phyloP scores from a whole-genome alignment of 192 early-diverging fungal genomes.

The Coemansia sp. region DNA sequence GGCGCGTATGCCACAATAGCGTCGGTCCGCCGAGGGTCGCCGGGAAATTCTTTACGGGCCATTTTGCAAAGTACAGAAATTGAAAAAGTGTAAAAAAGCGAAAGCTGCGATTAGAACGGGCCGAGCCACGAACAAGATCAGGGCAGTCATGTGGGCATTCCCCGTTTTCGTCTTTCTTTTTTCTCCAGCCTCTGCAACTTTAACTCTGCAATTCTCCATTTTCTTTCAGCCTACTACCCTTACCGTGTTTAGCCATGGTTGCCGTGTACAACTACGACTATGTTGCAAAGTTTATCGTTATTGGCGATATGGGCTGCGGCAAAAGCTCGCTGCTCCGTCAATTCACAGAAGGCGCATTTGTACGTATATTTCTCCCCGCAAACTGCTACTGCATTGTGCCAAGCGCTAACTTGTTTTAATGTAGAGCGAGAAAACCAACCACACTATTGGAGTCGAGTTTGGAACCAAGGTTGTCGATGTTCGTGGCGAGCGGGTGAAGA shows the following conservation, averaged over 20 bases:
- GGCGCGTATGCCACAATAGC: conserved; percentile 40
- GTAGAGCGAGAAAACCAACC: conserved; percentile 62
- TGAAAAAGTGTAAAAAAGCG: background rate
- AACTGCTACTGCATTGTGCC: background rate
- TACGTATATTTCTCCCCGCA: conserved; percentile 21
- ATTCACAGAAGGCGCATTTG: conserved; percentile 54
- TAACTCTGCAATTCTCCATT: background rate
- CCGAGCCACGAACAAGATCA: background rate
- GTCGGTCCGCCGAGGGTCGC: conserved; percentile 40
- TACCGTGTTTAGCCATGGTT: conserved; percentile 27
- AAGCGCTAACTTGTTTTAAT: conserved; percentile 6
- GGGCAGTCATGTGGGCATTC: background rate
- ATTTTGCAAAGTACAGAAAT: conserved; percentile 12
- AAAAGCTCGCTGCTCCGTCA: conserved; percentile 57
- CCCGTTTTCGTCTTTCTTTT: background rate
- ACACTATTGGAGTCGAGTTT: conserved; percentile 82
- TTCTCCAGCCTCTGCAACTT: background rate
- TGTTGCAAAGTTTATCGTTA: conserved; percentile 57
- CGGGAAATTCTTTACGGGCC: conserved; percentile 45
- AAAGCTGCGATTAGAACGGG: background rate
- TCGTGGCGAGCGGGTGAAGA: conserved; percentile 65
- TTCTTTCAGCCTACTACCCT: conserved; percentile 1
- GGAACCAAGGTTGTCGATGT: conserved; percentile 70
- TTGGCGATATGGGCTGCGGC: conserved; percentile 60
- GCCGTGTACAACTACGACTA: conserved; percentile 57